These are phyloP conservation scores for Leishmania amazonensis DNA, from an alignment of 208 protist species.

Conservation along the genomic window DNA sequence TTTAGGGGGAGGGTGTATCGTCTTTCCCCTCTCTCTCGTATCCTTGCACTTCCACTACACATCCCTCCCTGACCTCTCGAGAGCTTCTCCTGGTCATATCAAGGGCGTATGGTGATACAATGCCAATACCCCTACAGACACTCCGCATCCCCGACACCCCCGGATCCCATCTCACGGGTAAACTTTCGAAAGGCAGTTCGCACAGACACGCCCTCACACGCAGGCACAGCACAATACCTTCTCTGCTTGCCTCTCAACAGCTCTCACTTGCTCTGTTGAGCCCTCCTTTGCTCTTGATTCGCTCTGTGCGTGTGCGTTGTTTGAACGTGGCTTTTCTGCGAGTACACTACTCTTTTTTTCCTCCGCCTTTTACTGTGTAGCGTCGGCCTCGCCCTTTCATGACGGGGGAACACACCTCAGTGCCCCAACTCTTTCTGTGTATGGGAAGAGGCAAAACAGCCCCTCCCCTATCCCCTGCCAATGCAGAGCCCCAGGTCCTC, in stretches of 20 bases:
- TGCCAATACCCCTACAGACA: background rate
- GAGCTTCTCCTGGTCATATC: background rate
- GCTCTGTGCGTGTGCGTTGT: background rate
- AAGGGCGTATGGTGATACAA: background rate
- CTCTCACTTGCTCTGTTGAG: background rate
- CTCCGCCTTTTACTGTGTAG: conserved; percentile 11
- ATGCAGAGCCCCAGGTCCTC: background rate
- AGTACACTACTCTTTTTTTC: background rate
- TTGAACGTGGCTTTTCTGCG: background rate
- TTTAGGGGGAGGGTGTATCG: background rate
- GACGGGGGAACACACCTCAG: background rate
- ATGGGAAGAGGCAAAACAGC: background rate
- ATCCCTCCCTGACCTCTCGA: background rate
- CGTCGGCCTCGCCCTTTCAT: background rate
- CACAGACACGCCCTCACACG: background rate
- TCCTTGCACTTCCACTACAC: background rate
- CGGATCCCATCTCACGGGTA: background rate
- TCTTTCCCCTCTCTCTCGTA: background rate
- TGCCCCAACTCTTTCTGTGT: background rate
- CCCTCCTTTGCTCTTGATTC: background rate
- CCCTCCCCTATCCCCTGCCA: background rate
- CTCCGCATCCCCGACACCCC: background rate
- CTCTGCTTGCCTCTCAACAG: background rate
- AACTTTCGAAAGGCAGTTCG: background rate
- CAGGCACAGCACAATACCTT: background rate